Evolutionary conservation across 2,329 filamentous ascomycete species (phyloP).

Genomic region (Aureobasidium mangrovei): DNA sequence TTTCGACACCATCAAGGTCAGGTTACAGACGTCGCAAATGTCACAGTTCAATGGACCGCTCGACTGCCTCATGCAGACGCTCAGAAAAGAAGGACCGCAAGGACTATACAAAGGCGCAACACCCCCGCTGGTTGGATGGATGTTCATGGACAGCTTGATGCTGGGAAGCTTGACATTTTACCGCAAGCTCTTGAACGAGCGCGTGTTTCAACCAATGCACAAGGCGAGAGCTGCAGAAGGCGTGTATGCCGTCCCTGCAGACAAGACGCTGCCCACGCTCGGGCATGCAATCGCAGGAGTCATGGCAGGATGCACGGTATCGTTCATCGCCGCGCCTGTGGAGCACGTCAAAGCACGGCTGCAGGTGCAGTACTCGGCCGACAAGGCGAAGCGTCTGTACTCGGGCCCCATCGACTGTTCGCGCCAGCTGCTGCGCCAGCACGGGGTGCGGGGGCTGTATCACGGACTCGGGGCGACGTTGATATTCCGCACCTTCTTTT

Average conservation of each 20-base stretch:
- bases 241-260: conserved; percentile 15
- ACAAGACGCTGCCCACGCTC: conserved; percentile 55
- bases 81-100: conserved; percentile 73
- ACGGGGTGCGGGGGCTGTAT: conserved; percentile 75
- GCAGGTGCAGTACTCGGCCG: conserved; percentile 84
- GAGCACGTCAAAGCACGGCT: conserved; percentile 92
- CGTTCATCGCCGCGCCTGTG: conserved; percentile 84
- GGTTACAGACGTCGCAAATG: conserved; percentile 74
- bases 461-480: conserved; percentile 79
- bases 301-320: conserved; percentile 80
- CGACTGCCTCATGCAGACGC: conserved; percentile 74
- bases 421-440: conserved; percentile 52
- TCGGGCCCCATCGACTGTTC: conserved; percentile 79
- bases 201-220: conserved; percentile 56
- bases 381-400: conserved; percentile 71
- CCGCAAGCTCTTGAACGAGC: conserved; percentile 70
- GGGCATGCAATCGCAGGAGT: conserved; percentile 86
- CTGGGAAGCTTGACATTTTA: conserved; percentile 87
- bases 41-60: conserved; percentile 76
- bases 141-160: conserved; percentile 96
- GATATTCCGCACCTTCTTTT: conserved; percentile 87
- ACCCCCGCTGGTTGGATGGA: conserved; percentile 90
- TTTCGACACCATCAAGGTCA: conserved; percentile 96
- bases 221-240: conserved; percentile 24
- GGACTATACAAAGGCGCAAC: conserved; percentile 86